phyloP scores from a whole-genome alignment of 306 rosid species.

The cucumber (Cucumis sativus) region DNA sequence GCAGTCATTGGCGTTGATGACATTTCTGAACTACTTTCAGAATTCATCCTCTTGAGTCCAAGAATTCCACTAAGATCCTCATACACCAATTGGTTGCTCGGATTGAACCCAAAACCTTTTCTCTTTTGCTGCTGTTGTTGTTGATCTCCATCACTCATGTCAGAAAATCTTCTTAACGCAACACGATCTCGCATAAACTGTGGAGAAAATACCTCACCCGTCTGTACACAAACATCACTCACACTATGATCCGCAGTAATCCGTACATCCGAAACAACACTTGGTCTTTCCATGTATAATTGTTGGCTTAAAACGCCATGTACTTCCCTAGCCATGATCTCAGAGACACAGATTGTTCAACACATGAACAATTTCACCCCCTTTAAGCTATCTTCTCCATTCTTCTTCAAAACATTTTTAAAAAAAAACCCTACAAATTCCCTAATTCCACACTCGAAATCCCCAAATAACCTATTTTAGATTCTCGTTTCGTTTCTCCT shows the following conservation, averaged over 20 bases:
- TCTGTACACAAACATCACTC: constrained; percentile 46
- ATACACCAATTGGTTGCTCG: constrained; percentile 20
- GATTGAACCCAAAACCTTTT: constrained; percentile 20
- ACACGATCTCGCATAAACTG: constrained; percentile 64
- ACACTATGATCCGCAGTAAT: constrained; percentile 16
- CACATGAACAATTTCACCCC: constrained; percentile 15
- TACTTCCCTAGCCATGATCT: constrained; percentile 55
- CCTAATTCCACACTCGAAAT: not conserved
- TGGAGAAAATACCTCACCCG: constrained; percentile 85
- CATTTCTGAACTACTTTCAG: constrained; percentile 35
- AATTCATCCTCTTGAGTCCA: constrained; percentile 29
- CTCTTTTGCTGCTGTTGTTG: constrained; percentile 20
- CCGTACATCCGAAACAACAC: constrained; percentile 18
- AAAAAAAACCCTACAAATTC: not conserved
- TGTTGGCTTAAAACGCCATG: constrained; percentile 25
- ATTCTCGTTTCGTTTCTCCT: not conserved
- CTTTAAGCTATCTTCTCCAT: not conserved
- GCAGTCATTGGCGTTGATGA: constrained; percentile 24
- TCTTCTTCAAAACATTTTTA: not conserved
- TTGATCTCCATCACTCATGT: constrained; percentile 28
- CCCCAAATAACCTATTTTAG: not conserved
- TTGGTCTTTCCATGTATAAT: constrained; percentile 15
- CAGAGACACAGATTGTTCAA: not conserved
- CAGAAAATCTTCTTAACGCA: constrained; percentile 38
- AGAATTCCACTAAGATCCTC: constrained; percentile 39